Percentiles rank a stretch among this genome's conserved stretches.
Conservation (phyloP, 441 rosid species). For the Melastoma candidum region DNA sequence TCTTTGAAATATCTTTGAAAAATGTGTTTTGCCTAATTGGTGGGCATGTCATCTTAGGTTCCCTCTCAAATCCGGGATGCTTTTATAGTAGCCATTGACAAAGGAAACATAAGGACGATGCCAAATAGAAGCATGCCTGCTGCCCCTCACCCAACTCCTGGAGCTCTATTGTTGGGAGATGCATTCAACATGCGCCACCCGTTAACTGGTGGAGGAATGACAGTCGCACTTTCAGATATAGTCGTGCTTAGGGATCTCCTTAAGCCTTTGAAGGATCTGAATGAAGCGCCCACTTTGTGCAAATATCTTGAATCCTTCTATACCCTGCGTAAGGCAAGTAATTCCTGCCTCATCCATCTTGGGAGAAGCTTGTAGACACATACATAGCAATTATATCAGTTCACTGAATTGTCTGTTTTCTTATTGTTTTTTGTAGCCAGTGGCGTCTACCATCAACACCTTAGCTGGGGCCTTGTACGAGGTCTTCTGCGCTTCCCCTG, state of each 20-base stretch:
- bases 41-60: conserved; percentile 1
- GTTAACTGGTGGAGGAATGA: conserved; percentile 13
- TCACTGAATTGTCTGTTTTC: neutral
- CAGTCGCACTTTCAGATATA: conserved; percentile 10
- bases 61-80: conserved; percentile 5
- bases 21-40: neutral
- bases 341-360: neutral
- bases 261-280: conserved; percentile 7
- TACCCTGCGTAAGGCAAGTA: conserved; percentile 11
- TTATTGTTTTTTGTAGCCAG: conserved; percentile 6
- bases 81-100: conserved; percentile 3
- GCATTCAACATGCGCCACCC: conserved; percentile 15
- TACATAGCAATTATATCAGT: neutral
- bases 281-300: conserved; percentile 6
- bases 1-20: neutral
- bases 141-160: conserved; percentile 11
- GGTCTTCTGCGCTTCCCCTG: conserved; percentile 9
- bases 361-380: neutral
- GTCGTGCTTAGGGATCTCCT: conserved; percentile 12
- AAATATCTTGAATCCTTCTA: conserved; percentile 13
- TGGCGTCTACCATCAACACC: conserved; percentile 10
- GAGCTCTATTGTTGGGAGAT: conserved; percentile 12
- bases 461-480: conserved; percentile 7
- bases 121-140: conserved; percentile 15
- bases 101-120: conserved; percentile 12